phyloP scores from a whole-genome alignment of 176 grass and related monocot species.

The Bolboschoenus planiculmis region DNA sequence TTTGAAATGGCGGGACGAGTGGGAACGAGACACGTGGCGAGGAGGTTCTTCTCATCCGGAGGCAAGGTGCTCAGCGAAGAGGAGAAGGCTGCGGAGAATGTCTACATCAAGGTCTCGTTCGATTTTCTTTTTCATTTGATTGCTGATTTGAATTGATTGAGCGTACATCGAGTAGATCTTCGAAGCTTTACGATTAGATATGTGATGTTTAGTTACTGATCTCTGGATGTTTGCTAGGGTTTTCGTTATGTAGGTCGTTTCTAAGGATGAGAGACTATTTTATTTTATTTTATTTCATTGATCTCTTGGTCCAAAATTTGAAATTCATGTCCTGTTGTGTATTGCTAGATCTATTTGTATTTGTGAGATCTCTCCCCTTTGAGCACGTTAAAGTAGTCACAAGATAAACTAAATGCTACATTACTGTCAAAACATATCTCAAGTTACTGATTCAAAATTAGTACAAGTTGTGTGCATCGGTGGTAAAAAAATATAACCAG shows the following conservation, averaged over 20 bases:
- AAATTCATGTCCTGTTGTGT: background rate
- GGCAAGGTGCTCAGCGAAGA: conserved; percentile 86
- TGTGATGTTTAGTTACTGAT: background rate
- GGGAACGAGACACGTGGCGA: conserved; percentile 39
- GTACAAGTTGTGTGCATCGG: background rate
- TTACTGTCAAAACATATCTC: background rate
- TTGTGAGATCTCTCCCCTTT: background rate
- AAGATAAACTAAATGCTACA: background rate
- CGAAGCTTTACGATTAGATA: background rate
- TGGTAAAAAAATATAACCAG: background rate
- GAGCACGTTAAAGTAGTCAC: background rate
- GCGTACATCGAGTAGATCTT: background rate
- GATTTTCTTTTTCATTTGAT: background rate
- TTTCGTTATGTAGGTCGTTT: background rate
- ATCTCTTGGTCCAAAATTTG: background rate
- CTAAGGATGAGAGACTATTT: background rate
- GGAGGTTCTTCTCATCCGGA: conserved; percentile 57
- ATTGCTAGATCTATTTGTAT: background rate
- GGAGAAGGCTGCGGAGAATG: conserved; percentile 72
- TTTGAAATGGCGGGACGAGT: conserved; percentile 25
- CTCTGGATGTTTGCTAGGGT: background rate
- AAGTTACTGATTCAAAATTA: background rate
- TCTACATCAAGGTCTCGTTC: conserved; percentile 66
- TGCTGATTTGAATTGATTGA: background rate
- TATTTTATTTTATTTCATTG: background rate